Percentiles rank a stretch among this genome's conserved stretches.
Evolutionary conservation across 208 protist species (phyloP).

Genomic region (Leishmania arabica): DNA sequence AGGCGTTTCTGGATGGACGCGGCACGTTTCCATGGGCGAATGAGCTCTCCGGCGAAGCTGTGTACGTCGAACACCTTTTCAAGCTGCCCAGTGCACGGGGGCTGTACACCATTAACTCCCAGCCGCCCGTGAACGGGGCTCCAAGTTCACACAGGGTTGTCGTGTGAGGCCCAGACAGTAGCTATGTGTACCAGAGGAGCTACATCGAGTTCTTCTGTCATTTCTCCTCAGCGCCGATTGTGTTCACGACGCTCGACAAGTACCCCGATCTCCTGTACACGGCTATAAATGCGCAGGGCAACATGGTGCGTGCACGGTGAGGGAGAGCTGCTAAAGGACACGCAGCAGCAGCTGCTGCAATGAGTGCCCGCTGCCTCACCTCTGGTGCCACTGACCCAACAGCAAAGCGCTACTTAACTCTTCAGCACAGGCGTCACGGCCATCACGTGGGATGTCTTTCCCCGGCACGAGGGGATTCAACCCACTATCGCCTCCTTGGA

Average conservation of each 20-base stretch:
- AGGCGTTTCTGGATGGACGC: slow-evolving; percentile 39
- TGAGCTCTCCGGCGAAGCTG: slow-evolving; percentile 59
- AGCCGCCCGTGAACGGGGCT: slow-evolving; percentile 89
- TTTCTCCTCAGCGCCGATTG: slow-evolving; percentile 24
- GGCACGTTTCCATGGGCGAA: slow-evolving; percentile 81
- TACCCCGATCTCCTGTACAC: slow-evolving; percentile 56
- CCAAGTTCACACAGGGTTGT: slow-evolving; percentile 69
- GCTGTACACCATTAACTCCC: slow-evolving; percentile 94
- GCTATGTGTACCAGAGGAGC: slow-evolving; percentile 70
- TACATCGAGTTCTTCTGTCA: slow-evolving; percentile 77
- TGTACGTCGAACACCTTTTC: slow-evolving; percentile 65
- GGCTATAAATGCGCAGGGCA: slow-evolving; percentile 36
- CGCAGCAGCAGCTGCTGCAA: not conserved
- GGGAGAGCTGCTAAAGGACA: not conserved
- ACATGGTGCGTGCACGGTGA: slow-evolving; percentile 24
- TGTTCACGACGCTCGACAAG: slow-evolving; percentile 50
- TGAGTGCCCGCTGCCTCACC: not conserved
- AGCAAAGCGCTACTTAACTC: slow-evolving; percentile 12
- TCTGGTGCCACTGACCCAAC: not conserved
- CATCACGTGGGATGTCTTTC: slow-evolving; percentile 79
- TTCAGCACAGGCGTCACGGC: slow-evolving; percentile 50
- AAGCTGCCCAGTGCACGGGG: slow-evolving; percentile 81
- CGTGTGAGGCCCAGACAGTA: slow-evolving; percentile 62
- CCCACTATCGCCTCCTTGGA: slow-evolving; percentile 69
- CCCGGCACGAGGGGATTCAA: slow-evolving; percentile 60